Conservation (phyloP, 192 early-diverging fungal genomes). For the Dissophora ornata region DNA sequence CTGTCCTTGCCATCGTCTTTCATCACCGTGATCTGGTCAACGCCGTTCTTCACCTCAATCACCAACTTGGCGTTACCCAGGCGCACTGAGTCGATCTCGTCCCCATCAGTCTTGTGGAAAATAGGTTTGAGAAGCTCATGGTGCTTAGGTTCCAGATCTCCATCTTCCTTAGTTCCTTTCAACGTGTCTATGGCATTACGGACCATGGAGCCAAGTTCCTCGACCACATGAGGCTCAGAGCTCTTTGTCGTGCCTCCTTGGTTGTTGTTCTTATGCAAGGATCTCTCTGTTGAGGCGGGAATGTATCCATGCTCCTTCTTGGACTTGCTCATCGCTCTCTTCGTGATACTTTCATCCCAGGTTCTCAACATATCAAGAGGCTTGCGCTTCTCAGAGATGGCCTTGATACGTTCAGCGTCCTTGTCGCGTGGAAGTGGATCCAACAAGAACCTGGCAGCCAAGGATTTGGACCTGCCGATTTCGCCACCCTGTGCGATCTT, state of each 20-base stretch:
- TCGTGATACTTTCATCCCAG: constrained; percentile 53
- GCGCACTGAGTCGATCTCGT: constrained; percentile 2
- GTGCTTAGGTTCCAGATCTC: constrained; percentile 14
- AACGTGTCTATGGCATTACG: constrained; percentile 3
- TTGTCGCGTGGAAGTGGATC: constrained; percentile 34
- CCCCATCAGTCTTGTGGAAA: neutral
- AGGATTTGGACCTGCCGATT: constrained; percentile 20
- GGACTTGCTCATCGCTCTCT: constrained; percentile 34
- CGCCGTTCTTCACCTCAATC: neutral
- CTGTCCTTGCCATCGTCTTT: constrained; percentile 1
- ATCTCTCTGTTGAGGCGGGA: constrained; percentile 21
- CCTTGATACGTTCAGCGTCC: constrained; percentile 24
- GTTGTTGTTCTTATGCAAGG: constrained; percentile 14
- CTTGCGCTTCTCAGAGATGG: constrained; percentile 12
- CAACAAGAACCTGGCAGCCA: constrained; percentile 37
- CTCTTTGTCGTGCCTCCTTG: constrained; percentile 16
- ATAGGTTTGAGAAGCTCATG: constrained; percentile 11
- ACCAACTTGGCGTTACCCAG: neutral
- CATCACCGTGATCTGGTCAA: neutral
- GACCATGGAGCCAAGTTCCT: constrained; percentile 24
- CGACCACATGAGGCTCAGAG: constrained; percentile 17
- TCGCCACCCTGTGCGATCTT: constrained; percentile 29
- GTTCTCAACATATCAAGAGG: constrained; percentile 9
- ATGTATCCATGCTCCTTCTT: constrained; percentile 45
- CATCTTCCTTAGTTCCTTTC: constrained; percentile 22